Evolutionary conservation across 2,329 filamentous ascomycete genomes (phyloP), one percentile per base, ranked within the genome.

Genomic region (Conoideocrella luteorostrata): DNA sequence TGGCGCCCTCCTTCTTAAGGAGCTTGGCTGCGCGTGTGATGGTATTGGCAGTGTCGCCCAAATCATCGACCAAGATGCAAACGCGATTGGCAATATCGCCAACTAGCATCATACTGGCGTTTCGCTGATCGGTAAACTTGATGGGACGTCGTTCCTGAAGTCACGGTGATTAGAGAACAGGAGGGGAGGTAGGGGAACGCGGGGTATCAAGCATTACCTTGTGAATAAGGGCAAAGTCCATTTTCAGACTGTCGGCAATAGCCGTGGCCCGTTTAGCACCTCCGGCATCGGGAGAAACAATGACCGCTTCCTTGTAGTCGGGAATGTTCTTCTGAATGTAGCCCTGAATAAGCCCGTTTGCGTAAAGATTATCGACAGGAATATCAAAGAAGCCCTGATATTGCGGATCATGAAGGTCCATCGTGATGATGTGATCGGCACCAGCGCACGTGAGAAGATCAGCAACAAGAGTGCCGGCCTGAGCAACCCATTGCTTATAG

Each of bases 371-470:
- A 69, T 98, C 93, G 45, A 98, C 93, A 3, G 93, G 93, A 46
- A 97, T 95, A 60, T 98, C 91, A 61, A 98, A 97, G 74, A 96
- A 98, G 43, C 93, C 93, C 67, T 98, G 93, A 60, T 97, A 97
- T 66, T 98, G 89, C 33, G 88, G 86, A 64, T 96, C 91, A 62
- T 93, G 88, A 41, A 98, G 77, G 61, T 98, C 93, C 86, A 98
- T 94, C 24, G 91, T 96, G 62, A 97, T 96, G 61, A 95, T 84
- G 66, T 97, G 93, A 64, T 98, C 91, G 36, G 93, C 89, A 52
- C 93, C 93, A 50, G 93, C 91, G 67, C 90, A 96, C 32, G 89
- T 96, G 52, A 98, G 74, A 35, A 98, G 79, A 62, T 97, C 90
- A 40, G 93, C 93, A 39, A 98, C 86, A 45, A 98, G 77, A 23